Percentiles rank a stretch among this genome's conserved stretches.
These are phyloP conservation scores for Hyaloscypha hepaticicola DNA, from an alignment of 495 filamentous ascomycete genomes.

Conservation along the genomic window DNA sequence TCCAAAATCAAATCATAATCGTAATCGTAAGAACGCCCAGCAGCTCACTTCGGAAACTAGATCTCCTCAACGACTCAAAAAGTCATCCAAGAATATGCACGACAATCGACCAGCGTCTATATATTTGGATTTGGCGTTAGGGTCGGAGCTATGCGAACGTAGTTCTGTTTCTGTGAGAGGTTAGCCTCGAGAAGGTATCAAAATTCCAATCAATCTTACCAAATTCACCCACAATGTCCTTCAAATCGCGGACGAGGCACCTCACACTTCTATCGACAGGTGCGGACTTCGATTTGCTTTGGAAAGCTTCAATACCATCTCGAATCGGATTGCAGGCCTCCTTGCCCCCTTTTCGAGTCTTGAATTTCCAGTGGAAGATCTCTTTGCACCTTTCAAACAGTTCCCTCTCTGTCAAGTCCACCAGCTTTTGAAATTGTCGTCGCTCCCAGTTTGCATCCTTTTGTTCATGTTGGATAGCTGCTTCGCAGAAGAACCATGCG, in stretches of 20 bases:
- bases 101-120: conserved; percentile 26
- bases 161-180: conserved; percentile 23
- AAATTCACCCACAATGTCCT: conserved; percentile 14
- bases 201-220: conserved; percentile 18
- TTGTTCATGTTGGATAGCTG: conserved; percentile 18
- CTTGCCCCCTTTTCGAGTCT: conserved; percentile 31
- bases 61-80: conserved; percentile 23
- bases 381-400: conserved; percentile 32
- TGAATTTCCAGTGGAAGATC: conserved; percentile 34
- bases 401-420: conserved; percentile 26
- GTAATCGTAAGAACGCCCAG: not conserved
- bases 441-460: conserved; percentile 15
- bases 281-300: conserved; percentile 4
- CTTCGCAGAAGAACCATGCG: conserved; percentile 26
- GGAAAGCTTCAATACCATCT: conserved; percentile 29
- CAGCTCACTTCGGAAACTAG: not conserved
- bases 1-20: not conserved
- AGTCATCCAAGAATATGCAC: conserved; percentile 31
- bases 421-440: conserved; percentile 20
- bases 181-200: conserved; percentile 1
- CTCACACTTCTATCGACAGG: conserved; percentile 16
- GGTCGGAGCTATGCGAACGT: conserved; percentile 6
- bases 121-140: conserved; percentile 5
- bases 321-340: conserved; percentile 33
- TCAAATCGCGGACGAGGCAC: conserved; percentile 21